Conservation (phyloP, 164 flowering plant species). For the Tinospora cordifolia region DNA sequence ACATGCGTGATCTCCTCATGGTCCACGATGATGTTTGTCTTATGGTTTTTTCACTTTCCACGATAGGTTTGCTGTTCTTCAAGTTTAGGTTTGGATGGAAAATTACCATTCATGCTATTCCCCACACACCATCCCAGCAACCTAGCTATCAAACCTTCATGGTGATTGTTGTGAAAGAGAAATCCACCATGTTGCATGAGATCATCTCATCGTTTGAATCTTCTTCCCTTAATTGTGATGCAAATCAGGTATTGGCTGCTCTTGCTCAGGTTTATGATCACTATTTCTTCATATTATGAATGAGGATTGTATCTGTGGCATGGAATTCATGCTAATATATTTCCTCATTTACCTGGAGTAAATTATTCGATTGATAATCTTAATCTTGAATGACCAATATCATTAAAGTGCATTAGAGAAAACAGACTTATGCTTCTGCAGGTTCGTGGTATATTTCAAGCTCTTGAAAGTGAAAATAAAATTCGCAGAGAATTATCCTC, state of each 20-base stretch:
- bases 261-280: neutral
- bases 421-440: constrained; percentile 22
- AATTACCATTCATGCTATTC: constrained; percentile 46
- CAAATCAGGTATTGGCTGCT: constrained; percentile 43
- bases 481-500: constrained; percentile 44
- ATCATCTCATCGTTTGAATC: constrained; percentile 38
- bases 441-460: constrained; percentile 59
- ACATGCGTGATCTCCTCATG: neutral
- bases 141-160: constrained; percentile 61
- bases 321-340: neutral
- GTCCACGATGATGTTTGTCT: neutral
- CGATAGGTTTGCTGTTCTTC: constrained; percentile 69
- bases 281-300: neutral
- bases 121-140: constrained; percentile 37
- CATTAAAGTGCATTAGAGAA: constrained; percentile 6
- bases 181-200: constrained; percentile 27
- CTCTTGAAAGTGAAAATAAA: constrained; percentile 64
- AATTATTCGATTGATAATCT: neutral
- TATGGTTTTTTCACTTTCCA: constrained; percentile 1
- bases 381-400: constrained; percentile 2
- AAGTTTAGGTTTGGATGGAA: constrained; percentile 87
- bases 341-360: neutral
- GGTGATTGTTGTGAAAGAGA: constrained; percentile 64
- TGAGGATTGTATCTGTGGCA: neutral
- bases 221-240: constrained; percentile 31